Base-by-base conservation (phyloP, 345 rosid species). In the Lepidium sativum region DNA sequence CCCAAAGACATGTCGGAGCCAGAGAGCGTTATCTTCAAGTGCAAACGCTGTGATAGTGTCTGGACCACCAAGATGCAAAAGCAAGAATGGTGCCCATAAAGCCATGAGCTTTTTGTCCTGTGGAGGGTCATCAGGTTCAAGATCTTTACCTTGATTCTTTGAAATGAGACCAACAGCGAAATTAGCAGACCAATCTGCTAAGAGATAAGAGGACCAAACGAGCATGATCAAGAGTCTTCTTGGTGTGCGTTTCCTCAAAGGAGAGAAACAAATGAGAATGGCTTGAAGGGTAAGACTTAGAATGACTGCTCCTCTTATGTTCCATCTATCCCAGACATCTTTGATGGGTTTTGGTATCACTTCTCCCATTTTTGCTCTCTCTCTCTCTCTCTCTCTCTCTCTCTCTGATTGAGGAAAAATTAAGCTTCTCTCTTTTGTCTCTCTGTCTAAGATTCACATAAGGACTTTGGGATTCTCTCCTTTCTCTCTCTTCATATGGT, bases 41-140 rank as follows among this genome's bases (percentile, higher is more conserved):
- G 91, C 75, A 2, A 80, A 78, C 0, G 87, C 83, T 6, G 95
- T 85, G 42, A 87, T 83, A 2, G 89, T 74, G 73, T 87, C 89
- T 0, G 87, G 89, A 0, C 91, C 91, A 6, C 89, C 91, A 5
- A 83, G 83, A 48, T 85, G 95, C 16, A 87, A 15, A 23, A 85
- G 62, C 43, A 87, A 74, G 73, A 87, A 87, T 0, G 91, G 83
- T 10, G 95, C 82, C 96, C 96, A 88, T 40, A 88, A 78, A 10
- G 84, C 85, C 60, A 84, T 20, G 21, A 88, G 79, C 13, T 78
- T 69, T 58, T 76, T 72, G 1, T 71, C 63, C 4, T 48, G 29
- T 1, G 53, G 69, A 38, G 65, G 13, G 9, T 25, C 51, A 2
- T 13, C 4, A 8, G 76, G 54, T 34, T 68, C 0, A 0, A 1